Conservation (phyloP, 192 early-diverging fungal species). For the Backusella liffmaniae region DNA sequence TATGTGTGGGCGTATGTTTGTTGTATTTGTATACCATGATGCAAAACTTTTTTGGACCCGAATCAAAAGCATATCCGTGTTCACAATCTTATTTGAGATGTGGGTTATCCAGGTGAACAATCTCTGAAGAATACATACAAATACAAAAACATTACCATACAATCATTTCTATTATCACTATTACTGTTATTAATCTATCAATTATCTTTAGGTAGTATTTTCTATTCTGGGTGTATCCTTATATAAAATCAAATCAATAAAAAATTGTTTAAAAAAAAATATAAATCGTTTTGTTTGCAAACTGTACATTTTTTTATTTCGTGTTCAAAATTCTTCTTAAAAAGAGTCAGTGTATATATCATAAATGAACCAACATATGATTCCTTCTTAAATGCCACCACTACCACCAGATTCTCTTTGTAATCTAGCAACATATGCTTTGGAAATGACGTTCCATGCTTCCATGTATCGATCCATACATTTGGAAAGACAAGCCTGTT, state of each 20-base stretch:
- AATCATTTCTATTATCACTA: not conserved
- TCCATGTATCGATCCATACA: constrained; percentile 91
- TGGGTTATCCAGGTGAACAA: constrained; percentile 6
- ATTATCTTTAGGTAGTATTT: not conserved
- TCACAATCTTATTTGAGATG: constrained; percentile 1
- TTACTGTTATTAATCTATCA: not conserved
- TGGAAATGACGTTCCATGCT: constrained; percentile 81
- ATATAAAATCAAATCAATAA: too few relatives aligned
- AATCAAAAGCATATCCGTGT: not conserved
- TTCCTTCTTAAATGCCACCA: constrained; percentile 16
- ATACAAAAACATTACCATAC: not conserved
- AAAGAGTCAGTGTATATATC: too few relatives aligned
- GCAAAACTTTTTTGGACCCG: not conserved
- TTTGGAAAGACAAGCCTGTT: constrained; percentile 73
- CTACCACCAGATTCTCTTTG: constrained; percentile 60
- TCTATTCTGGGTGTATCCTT: not conserved
- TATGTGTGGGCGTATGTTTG: not conserved
- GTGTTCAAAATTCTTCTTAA: too few relatives aligned
- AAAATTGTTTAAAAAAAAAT: too few relatives aligned
- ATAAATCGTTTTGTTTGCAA: too few relatives aligned
- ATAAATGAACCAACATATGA: too few relatives aligned
- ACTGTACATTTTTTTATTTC: too few relatives aligned
- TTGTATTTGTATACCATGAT: not conserved
- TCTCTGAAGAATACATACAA: constrained; percentile 3
- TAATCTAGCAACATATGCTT: constrained; percentile 69